Base-by-base conservation (phyloP, 306 rosid genomes). In the Sechiopsis laciniata region DNA sequence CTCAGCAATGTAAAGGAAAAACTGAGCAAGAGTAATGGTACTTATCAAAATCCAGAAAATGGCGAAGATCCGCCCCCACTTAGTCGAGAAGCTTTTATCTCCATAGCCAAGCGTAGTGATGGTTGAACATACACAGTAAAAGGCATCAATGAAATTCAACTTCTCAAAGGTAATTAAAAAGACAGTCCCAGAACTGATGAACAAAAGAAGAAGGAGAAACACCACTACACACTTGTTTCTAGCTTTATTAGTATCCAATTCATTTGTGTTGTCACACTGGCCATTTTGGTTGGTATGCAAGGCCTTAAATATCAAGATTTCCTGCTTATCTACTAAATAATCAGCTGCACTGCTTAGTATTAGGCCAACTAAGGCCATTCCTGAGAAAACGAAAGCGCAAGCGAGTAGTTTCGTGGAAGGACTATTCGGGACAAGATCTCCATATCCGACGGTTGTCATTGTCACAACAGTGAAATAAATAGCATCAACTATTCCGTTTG, bases 31-130 rank as follows among this genome's bases (percentile, higher is more conserved):
- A 68, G 78, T 79, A 73, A 91, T 64, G 63, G 96, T 86, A 75
- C 97, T 84, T 12, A 82, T 70, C 77, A 94, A 75, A 64, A 94
- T 89, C 97, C 96, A 90, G 79, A 90, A 84, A 50, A 90, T 79
- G 3, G 97, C 97, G 71, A 91, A 94, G 19, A 84, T 26, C 19
- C 99, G 92, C 17, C 97, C 95, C 52, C 80, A 75, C 78, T 72
- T 70, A 57, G 92, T 94, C 17, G 91, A 86, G 85, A 91, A 94
- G 83, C 92, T 94, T 80, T 82, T 74, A 79, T 94, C 97, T 48
- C 97, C 99, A 77, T 83, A 86, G 7, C 87, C 87, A 53, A 85
- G 73, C 0, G 89, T 79, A 6, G 89, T 85, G 40, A 85, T 79
- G 40, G 87, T 83, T 16, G 81, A 74, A 80, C 87, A 85, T 16